phyloP scores from a whole-genome alignment of 768 basidiomycete genomes.

The Kwoniella dendrophila region DNA sequence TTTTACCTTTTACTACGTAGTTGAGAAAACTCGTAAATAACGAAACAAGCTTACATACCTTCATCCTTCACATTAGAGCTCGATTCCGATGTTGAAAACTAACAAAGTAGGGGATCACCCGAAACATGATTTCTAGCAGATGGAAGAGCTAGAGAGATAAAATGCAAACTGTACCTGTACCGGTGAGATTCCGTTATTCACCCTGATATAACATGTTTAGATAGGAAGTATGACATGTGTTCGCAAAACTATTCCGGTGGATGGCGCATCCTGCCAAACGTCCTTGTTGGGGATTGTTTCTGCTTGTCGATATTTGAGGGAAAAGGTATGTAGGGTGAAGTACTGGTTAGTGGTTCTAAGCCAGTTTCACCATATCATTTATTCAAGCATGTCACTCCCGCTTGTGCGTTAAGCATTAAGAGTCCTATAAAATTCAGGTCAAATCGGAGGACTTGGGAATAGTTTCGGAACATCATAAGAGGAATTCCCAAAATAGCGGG shows the following conservation, averaged over 20 bases:
- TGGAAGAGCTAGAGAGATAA: background rate
- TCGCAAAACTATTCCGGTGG: too few relatives aligned
- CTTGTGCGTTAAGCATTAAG: too few relatives aligned
- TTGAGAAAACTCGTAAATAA: background rate
- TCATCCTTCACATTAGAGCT: background rate
- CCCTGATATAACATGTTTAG: background rate
- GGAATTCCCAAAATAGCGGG: slow-evolving; percentile 7
- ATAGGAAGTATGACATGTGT: background rate
- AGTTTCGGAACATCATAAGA: too few relatives aligned
- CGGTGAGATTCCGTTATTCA: background rate
- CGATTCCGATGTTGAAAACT: background rate
- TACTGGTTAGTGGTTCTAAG: too few relatives aligned
- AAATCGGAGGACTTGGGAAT: too few relatives aligned
- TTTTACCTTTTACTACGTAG: background rate
- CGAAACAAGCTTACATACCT: background rate
- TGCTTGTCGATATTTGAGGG: too few relatives aligned
- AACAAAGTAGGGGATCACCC: background rate
- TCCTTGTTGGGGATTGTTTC: too few relatives aligned
- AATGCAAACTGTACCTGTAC: background rate
- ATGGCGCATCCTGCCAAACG: too few relatives aligned
- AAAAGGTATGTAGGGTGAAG: too few relatives aligned
- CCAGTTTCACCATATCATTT: too few relatives aligned
- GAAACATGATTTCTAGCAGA: background rate
- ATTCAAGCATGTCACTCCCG: too few relatives aligned
- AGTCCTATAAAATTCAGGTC: too few relatives aligned